A percentile compares a stretch with the other conserved stretches of the same genome.
Evolutionary conservation across 2,329 filamentous ascomycete genomes (phyloP).

Genomic region (Trichoderma koningiopsis): DNA sequence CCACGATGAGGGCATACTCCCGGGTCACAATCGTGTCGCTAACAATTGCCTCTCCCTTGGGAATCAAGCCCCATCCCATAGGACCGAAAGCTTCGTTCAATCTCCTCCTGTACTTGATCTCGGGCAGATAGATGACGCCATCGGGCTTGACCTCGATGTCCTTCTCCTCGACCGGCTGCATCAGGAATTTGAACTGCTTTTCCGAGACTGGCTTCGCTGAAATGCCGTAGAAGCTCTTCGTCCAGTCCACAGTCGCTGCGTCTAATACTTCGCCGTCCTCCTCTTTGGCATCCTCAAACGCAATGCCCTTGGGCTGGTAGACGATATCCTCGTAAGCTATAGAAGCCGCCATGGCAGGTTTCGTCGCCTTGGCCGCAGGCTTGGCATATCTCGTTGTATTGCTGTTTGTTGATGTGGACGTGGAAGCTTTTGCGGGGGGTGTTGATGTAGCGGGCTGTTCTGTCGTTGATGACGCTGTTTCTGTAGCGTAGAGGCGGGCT

Average conservation of each 20-base stretch:
- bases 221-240: constrained; percentile 79
- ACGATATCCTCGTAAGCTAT: constrained; percentile 15
- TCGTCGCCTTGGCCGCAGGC: not conserved
- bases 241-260: constrained; percentile 66
- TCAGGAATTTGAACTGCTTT: constrained; percentile 69
- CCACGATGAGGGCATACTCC: constrained; percentile 88
- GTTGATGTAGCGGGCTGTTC: not conserved
- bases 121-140: constrained; percentile 91
- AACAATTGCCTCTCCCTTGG: constrained; percentile 80
- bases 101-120: constrained; percentile 96
- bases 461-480: constrained; percentile 23
- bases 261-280: constrained; percentile 17
- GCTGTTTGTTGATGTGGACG: not conserved
- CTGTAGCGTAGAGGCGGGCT: constrained; percentile 33
- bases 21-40: constrained; percentile 80
- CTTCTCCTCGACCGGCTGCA: constrained; percentile 64
- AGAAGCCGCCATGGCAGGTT: constrained; percentile 4
- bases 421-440: constrained; percentile 18
- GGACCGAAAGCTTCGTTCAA: constrained; percentile 91
- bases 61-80: constrained; percentile 92
- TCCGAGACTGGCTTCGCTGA: constrained; percentile 69
- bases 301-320: constrained; percentile 29
- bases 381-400: constrained; percentile 9
- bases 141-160: constrained; percentile 98
- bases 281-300: constrained; percentile 25